Evolutionary conservation across 2,329 filamentous ascomycete genomes (phyloP).

Genomic region (Epicoccum nigrum): DNA sequence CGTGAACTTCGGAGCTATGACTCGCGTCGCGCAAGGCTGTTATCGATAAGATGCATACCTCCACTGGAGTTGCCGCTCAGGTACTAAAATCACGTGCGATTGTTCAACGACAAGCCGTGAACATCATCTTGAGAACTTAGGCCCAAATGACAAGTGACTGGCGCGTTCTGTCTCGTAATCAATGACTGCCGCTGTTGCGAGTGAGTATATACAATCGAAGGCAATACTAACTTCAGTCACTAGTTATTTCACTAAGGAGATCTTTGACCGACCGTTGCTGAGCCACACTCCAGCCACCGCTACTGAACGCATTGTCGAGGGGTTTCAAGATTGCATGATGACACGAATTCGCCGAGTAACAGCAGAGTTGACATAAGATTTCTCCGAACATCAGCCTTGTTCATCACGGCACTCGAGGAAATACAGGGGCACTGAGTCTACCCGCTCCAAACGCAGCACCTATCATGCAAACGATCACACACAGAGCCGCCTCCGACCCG

Average conservation of each 20-base stretch:
- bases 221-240: too few species aligned
- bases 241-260: too few species aligned
- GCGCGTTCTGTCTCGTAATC: too few species aligned
- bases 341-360: neutral
- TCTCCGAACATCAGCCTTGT: conserved; percentile 2
- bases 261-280: conserved; percentile 10
- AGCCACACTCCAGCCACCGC: conserved; percentile 15
- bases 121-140: too few species aligned
- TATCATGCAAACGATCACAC: conserved; percentile 1
- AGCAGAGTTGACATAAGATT: neutral
- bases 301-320: conserved; percentile 3
- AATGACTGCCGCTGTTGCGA: too few species aligned
- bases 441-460: neutral
- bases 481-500: neutral
- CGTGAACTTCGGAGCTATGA: conserved; percentile 17
- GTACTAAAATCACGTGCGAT: too few species aligned
- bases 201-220: too few species aligned
- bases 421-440: neutral
- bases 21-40: conserved; percentile 9
- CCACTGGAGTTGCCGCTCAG: too few species aligned
- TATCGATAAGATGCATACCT: conserved; percentile 11
- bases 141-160: too few species aligned
- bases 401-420: conserved; percentile 1
- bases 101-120: too few species aligned
- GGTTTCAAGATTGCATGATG: conserved; percentile 6